These are phyloP conservation scores for Stephanodiscus minutulus DNA, from an alignment of 108 stramenopile genomes.

Conservation along the genomic window DNA sequence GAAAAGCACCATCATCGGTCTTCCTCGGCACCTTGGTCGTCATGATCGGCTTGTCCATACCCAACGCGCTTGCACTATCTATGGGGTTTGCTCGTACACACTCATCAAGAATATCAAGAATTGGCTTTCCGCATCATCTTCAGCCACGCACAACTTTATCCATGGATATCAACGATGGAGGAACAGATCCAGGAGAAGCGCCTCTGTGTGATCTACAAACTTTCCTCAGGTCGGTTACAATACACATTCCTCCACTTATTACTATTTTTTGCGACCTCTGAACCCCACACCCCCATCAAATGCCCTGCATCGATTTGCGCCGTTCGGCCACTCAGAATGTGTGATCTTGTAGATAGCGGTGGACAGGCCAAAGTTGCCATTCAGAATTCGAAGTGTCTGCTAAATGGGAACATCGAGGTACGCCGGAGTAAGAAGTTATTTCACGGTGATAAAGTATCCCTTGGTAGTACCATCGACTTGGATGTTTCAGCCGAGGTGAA, in stretches of 20 bases:
- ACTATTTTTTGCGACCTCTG: no score
- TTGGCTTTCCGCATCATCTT: background rate
- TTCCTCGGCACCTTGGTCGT: background rate
- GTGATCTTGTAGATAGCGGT: background rate
- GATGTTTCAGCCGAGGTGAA: constrained; percentile 27
- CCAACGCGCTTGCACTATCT: background rate
- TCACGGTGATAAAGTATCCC: constrained; percentile 17
- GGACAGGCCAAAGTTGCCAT: background rate
- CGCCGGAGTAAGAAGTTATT: constrained; percentile 29
- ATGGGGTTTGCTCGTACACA: background rate
- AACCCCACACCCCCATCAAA: no score
- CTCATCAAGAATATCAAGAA: background rate
- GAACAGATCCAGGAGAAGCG: background rate
- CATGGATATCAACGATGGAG: background rate
- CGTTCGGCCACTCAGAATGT: background rate
- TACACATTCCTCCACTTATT: background rate
- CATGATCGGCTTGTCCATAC: background rate
- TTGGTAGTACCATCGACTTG: constrained; percentile 18
- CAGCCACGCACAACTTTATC: background rate
- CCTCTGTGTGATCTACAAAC: constrained; percentile 3
- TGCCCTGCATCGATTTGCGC: background rate
- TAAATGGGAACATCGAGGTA: constrained; percentile 23
- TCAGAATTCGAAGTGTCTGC: constrained; percentile 4
- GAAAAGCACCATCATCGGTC: background rate
- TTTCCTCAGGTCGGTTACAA: background rate